Evolutionary conservation across 1,284 basidiomycete species (phyloP).

Genomic region (Irpex sp.): DNA sequence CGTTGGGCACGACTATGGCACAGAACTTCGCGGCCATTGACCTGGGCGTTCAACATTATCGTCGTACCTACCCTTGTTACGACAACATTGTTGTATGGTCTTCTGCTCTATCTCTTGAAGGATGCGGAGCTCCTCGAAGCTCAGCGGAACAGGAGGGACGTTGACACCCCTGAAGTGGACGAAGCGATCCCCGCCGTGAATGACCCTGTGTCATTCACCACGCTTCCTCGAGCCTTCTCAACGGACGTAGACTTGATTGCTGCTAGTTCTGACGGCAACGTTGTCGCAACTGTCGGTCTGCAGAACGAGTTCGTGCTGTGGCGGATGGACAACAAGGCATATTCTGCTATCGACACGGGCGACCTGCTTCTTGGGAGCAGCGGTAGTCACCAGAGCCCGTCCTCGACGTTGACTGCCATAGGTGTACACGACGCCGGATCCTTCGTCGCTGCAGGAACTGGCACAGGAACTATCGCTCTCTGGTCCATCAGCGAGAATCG

Average conservation of each 20-base stretch:
- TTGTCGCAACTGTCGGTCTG: conserved; percentile 69
- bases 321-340: conserved; percentile 40
- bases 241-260: conserved; percentile 84
- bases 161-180: conserved; percentile 26
- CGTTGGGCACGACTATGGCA: conserved; percentile 44
- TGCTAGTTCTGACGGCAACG: conserved; percentile 57
- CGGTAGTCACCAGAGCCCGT: conserved; percentile 43
- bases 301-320: conserved; percentile 78
- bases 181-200: conserved; percentile 37
- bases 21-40: conserved; percentile 49
- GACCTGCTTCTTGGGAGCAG: conserved; percentile 44
- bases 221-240: conserved; percentile 71
- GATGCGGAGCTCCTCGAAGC: conserved; percentile 89
- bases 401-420: conserved; percentile 52
- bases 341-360: conserved; percentile 48
- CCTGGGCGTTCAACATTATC: conserved; percentile 81
- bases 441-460: conserved; percentile 61
- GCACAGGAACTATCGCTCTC: conserved; percentile 54
- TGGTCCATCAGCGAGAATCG: conserved; percentile 47
- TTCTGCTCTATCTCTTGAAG: conserved; percentile 89
- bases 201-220: conserved; percentile 53
- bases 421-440: conserved; percentile 54
- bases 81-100: conserved; percentile 68
- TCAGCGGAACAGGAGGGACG: conserved; percentile 61
- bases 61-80: conserved; percentile 83